phyloP scores from a whole-genome alignment of 192 early-diverging fungal genomes.

The Coemansia sp. region DNA sequence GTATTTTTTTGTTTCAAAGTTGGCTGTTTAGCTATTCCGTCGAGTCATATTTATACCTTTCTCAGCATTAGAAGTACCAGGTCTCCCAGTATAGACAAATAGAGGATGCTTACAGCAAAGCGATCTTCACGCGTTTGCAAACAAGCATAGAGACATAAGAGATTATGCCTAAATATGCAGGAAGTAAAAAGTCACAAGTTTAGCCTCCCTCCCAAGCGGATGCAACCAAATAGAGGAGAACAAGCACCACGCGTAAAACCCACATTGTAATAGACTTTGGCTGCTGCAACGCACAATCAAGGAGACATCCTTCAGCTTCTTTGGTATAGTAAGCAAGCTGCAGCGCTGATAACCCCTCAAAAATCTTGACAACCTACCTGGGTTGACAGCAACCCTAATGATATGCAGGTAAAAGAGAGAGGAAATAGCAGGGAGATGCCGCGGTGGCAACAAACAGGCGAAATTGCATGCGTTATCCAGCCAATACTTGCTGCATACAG shows the following conservation, averaged over 20 bases:
- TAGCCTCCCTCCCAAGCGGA: too few species aligned
- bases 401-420: background rate
- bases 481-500: background rate
- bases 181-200: too few species aligned
- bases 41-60: too few species aligned
- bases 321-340: background rate
- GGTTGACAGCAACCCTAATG: background rate
- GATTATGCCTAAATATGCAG: too few species aligned
- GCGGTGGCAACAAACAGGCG: background rate
- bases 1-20: too few species aligned
- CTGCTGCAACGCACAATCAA: background rate
- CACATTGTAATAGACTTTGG: background rate
- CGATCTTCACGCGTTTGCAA: too few species aligned
- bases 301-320: background rate
- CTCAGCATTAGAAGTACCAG: too few species aligned
- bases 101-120: too few species aligned
- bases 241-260: background rate
- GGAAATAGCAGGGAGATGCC: background rate
- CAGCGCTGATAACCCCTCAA: background rate
- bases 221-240: background rate
- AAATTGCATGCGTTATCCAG: background rate
- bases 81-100: too few species aligned
- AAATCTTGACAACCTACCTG: background rate
- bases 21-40: too few species aligned
- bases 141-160: too few species aligned